Conservation (phyloP, 1,284 basidiomycete species). For the Fomitopsis pinicola region DNA sequence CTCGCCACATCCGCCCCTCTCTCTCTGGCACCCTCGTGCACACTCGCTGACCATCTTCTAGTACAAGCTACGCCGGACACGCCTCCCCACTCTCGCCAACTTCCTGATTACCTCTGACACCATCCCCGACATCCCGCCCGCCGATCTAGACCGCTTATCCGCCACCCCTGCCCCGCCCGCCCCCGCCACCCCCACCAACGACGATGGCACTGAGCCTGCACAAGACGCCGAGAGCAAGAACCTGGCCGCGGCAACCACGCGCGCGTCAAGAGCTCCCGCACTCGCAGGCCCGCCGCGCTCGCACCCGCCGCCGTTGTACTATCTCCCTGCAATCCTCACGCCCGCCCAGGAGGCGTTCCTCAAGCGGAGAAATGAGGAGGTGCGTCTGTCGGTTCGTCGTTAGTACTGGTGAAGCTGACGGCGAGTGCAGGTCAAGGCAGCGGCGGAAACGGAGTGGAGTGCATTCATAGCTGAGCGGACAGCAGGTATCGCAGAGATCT, state of each 20-base stretch:
- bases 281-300: constrained; percentile 49
- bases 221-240: background rate
- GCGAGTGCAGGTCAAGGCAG: constrained; percentile 48
- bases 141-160: background rate
- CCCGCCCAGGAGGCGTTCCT: constrained; percentile 71
- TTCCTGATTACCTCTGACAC: constrained; percentile 73
- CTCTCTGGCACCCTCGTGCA: background rate
- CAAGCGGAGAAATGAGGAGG: constrained; percentile 56
- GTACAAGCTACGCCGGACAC: constrained; percentile 68
- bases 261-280: constrained; percentile 24
- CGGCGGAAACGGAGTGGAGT: constrained; percentile 64
- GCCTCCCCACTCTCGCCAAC: constrained; percentile 67
- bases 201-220: background rate
- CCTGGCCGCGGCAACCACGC: background rate
- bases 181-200: background rate
- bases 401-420: background rate
- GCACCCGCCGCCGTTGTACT: constrained; percentile 73
- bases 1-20: background rate
- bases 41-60: constrained; percentile 19
- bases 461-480: constrained; percentile 57
- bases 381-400: constrained; percentile 23
- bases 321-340: constrained; percentile 64
- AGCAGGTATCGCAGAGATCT: constrained; percentile 58
- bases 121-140: constrained; percentile 32
- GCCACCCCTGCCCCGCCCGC: too few relatives aligned